Base-by-base conservation (phyloP, 2,329 filamentous ascomycete genomes). In the Pyrenophora teres region DNA sequence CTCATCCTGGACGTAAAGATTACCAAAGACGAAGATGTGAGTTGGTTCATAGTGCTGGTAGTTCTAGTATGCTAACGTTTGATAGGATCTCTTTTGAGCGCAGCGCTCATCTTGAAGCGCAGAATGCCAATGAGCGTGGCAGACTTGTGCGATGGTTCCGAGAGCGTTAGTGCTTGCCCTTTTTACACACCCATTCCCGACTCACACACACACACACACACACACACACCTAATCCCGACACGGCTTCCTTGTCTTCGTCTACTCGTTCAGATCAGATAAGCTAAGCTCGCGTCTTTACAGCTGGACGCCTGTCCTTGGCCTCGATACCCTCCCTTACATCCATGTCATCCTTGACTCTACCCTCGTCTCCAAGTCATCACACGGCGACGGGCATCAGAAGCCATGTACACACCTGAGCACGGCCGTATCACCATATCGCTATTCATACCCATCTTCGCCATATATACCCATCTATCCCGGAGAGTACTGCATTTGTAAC, bases 21-120 rank as follows among this genome's bases (percentile, higher is more conserved):
- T 76, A 81, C 86, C 38, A 88, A 86, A 48, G 92, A 96, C 75
- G 91, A 96, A 64, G 93, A 97, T 78, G 92, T 96, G 76, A 77
- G 87, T 41, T 16, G 2, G 9, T 12, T 27, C 13, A 7, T 16
- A 6, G 18, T 10, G 6, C 6, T 32, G 13, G 18, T 18, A 40
- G 16, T 9, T 39, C 10, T 25, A 42, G 8, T 15, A 6, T 40
- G n/a, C 55, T 63, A 23, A 67, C 35, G 27, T 21, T 21, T 7
- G 9, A 3, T 55, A 86, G 83, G 82, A 83, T 51, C 75, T 86
- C 31, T 85, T 85, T 83, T 68, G 79, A 81, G 39, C 81, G 83
- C 56, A 86, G 83, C 63, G 75, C 81, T 49, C 77, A 81, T 48
- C 73, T 84, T 47, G 77, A 79, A 58, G 74, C 76, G 18, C 64